A percentile compares a stretch with the other conserved stretches of the same genome.
Conservation (phyloP, 306 rosid species). For the Echinosophora koreensis region DNA sequence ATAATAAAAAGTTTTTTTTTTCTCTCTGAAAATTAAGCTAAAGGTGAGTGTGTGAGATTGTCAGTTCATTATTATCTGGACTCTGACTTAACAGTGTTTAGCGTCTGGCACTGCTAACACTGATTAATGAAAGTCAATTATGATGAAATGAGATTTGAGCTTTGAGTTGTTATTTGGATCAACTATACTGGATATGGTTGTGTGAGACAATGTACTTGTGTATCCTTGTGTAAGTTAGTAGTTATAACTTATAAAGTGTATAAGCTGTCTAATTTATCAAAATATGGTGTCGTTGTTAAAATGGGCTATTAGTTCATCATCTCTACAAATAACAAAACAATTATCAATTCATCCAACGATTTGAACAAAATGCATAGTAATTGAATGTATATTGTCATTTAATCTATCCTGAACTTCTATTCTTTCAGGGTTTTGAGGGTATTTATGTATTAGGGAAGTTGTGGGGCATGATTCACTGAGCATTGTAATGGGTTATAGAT, state of each 20-base stretch:
- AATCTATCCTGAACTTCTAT: neutral
- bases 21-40: neutral
- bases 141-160: neutral
- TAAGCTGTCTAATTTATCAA: neutral
- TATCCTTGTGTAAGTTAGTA: neutral
- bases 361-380: neutral
- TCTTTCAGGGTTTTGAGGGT: constrained; percentile 30
- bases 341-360: neutral
- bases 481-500: neutral
- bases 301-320: neutral
- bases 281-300: constrained; percentile 18
- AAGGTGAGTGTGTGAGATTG: neutral
- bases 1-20: too few species aligned
- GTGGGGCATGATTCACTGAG: constrained; percentile 2
- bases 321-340: neutral
- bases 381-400: neutral
- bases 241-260: neutral
- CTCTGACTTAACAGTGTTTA: neutral
- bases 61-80: neutral
- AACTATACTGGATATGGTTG: neutral
- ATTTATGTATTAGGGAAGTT: constrained; percentile 13
- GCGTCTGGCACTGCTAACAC: neutral
- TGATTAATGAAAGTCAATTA: neutral
- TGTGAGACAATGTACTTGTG: neutral
- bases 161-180: constrained; percentile 2